Conservation (phyloP, 768 basidiomycete genomes). For the Panaeolus papilionaceus region DNA sequence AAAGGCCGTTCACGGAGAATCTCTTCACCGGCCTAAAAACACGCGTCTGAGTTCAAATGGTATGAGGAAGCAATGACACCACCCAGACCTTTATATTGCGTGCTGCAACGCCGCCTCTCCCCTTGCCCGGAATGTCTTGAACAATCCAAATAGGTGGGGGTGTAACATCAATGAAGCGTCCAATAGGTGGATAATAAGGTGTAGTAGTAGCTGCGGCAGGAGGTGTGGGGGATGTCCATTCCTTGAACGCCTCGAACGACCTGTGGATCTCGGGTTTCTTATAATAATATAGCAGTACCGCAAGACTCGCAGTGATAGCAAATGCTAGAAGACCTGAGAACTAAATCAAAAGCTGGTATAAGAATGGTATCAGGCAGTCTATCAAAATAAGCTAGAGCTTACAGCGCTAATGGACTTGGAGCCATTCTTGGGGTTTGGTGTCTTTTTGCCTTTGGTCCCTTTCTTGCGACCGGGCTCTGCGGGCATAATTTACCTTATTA, state of each 20-base stretch:
- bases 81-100: conserved; percentile 53
- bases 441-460: conserved; percentile 4
- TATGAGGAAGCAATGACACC: conserved; percentile 11
- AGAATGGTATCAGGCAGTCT: neutral
- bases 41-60: neutral
- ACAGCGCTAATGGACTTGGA: neutral
- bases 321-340: conserved; percentile 2
- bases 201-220: neutral
- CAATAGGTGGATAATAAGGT: conserved; percentile 7
- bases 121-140: conserved; percentile 57
- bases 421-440: neutral
- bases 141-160: conserved; percentile 39
- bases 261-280: conserved; percentile 9
- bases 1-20: conserved; percentile 61
- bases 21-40: conserved; percentile 60
- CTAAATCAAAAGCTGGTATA: neutral
- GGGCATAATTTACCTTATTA: neutral
- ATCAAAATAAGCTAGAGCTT: neutral
- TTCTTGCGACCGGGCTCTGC: neutral
- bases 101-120: conserved; percentile 59
- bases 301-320: neutral
- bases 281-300: neutral
- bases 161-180: neutral
- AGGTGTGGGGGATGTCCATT: conserved; percentile 1
- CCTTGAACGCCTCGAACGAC: conserved; percentile 1